These are phyloP conservation scores for Tremella yokohamensis DNA, from an alignment of 768 basidiomycete genomes.

Conservation along the genomic window DNA sequence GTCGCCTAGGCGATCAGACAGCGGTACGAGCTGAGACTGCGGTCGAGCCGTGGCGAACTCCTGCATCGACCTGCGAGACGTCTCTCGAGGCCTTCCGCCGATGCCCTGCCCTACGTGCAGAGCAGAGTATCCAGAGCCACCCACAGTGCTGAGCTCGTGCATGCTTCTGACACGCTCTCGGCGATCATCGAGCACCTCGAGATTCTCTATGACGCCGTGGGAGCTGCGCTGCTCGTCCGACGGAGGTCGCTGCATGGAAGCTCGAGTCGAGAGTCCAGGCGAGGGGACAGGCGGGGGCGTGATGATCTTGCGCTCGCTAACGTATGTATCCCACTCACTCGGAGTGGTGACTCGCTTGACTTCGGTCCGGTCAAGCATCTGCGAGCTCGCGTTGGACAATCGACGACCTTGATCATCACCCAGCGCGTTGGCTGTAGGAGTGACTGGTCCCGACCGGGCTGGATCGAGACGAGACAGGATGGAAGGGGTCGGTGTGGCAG, in stretches of 20 bases:
- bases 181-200: conserved; percentile 56
- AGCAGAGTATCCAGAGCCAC: too few relatives aligned
- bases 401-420: not conserved
- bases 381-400: not conserved
- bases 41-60: conserved; percentile 4
- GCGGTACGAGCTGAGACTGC: conserved; percentile 8
- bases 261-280: conserved; percentile 60
- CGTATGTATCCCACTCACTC: conserved; percentile 76
- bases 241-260: conserved; percentile 56
- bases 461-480: conserved; percentile 40
- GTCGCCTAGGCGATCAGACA: conserved; percentile 2
- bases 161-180: conserved; percentile 71
- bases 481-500: conserved; percentile 62
- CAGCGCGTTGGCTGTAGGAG: not conserved
- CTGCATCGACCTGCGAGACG: conserved; percentile 9
- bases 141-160: conserved; percentile 59
- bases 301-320: conserved; percentile 76
- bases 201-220: conserved; percentile 53
- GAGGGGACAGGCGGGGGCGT: conserved; percentile 64
- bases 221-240: conserved; percentile 46
- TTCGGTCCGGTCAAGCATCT: not conserved
- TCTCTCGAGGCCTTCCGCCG: conserved; percentile 3
- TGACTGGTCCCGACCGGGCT: not conserved
- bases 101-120: not conserved
- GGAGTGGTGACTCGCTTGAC: not conserved